Evolutionary conservation across 768 basidiomycete species (phyloP).

Genomic region (Mycena belliarum): DNA sequence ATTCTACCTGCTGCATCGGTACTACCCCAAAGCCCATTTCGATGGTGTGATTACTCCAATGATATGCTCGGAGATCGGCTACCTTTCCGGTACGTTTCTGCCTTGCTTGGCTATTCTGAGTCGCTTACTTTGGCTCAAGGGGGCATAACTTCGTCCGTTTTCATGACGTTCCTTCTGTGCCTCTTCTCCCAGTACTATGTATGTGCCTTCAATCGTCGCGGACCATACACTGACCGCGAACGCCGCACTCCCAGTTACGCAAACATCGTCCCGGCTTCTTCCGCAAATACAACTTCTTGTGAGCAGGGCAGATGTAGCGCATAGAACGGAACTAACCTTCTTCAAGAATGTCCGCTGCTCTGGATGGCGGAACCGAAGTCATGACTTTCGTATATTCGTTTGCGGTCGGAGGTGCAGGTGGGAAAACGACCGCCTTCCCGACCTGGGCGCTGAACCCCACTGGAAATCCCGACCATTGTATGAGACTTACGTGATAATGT

Average conservation of each 20-base stretch:
- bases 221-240: neutral
- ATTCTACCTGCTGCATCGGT: slow-evolving; percentile 51
- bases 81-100: slow-evolving; percentile 35
- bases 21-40: slow-evolving; percentile 48
- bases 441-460: slow-evolving; percentile 24
- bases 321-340: neutral
- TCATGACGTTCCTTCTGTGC: slow-evolving; percentile 41
- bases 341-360: slow-evolving; percentile 42
- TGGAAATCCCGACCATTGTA: slow-evolving; percentile 28
- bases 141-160: slow-evolving; percentile 33
- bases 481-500: slow-evolving; percentile 9
- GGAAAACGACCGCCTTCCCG: slow-evolving; percentile 10
- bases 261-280: slow-evolving; percentile 46
- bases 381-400: slow-evolving; percentile 49
- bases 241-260: slow-evolving; percentile 26
- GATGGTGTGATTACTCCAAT: slow-evolving; percentile 54
- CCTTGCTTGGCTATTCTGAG: neutral
- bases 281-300: slow-evolving; percentile 53
- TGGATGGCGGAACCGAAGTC: slow-evolving; percentile 53
- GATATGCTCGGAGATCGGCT: slow-evolving; percentile 14
- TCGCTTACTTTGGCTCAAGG: neutral
- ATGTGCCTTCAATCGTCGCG: neutral
- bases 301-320: too few relatives aligned
- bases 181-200: slow-evolving; percentile 46
- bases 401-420: slow-evolving; percentile 31